A percentile compares a stretch with the other conserved stretches of the same genome.
Evolutionary conservation across 805 yeast species (phyloP).

Genomic region (Saturnispora hagleri): DNA sequence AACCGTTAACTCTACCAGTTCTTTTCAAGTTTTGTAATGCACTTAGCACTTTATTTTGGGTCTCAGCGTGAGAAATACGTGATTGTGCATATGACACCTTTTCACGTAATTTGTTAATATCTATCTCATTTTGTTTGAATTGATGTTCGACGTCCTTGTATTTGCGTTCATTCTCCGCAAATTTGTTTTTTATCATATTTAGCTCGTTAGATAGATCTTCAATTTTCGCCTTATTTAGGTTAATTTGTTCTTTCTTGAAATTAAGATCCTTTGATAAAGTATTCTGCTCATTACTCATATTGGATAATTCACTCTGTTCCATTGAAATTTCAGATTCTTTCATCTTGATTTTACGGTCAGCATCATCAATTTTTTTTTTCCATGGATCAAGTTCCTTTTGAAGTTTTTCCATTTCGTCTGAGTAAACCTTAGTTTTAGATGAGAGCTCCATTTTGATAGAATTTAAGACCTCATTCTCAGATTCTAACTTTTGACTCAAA

Average conservation of each 20-base stretch:
- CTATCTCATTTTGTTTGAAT: slow-evolving; percentile 45
- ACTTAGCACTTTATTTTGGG: slow-evolving; percentile 63
- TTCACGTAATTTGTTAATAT: slow-evolving; percentile 47
- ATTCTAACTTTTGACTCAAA: slow-evolving; percentile 36
- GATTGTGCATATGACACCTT: slow-evolving; percentile 58
- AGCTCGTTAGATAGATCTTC: slow-evolving; percentile 40
- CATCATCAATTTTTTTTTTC: slow-evolving; percentile 56
- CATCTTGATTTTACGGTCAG: slow-evolving; percentile 56
- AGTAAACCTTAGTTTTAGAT: slow-evolving; percentile 61
- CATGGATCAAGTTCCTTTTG: slow-evolving; percentile 76
- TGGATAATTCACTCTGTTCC: slow-evolving; percentile 37
- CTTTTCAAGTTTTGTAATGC: slow-evolving; percentile 62
- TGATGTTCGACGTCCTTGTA: slow-evolving; percentile 39
- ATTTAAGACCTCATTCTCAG: slow-evolving; percentile 51
- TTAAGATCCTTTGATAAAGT: slow-evolving; percentile 25
- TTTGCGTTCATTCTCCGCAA: slow-evolving; percentile 49
- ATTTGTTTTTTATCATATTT: slow-evolving; percentile 42
- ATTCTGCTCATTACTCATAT: slow-evolving; percentile 35
- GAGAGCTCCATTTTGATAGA: slow-evolving; percentile 57
- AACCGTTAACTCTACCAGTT: slow-evolving; percentile 77
- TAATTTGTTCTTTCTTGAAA: slow-evolving; percentile 26
- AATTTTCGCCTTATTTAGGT: slow-evolving; percentile 39
- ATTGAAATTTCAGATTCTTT: slow-evolving; percentile 57
- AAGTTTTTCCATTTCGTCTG: slow-evolving; percentile 52
- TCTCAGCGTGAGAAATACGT: slow-evolving; percentile 47